Evolutionary conservation across 2,329 filamentous ascomycete species (phyloP).

Genomic region (Arthrobotrys sinensis): DNA sequence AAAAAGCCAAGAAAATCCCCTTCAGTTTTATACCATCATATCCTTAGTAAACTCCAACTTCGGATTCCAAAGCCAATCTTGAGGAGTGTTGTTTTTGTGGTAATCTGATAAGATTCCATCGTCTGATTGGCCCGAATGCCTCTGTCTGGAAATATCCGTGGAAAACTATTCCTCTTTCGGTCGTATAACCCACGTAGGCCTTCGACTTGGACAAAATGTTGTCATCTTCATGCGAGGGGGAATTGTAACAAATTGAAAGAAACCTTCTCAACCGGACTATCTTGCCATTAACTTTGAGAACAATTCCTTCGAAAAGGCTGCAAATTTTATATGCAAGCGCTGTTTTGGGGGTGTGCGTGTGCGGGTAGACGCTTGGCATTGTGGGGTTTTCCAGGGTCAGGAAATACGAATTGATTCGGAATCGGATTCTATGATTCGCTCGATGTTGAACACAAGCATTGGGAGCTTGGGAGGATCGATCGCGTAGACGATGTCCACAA

Average conservation of each 20-base stretch:
- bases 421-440: not conserved
- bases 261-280: not conserved
- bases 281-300: not conserved
- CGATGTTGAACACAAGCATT: not conserved
- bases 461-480: slow-evolving; percentile 1
- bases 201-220: not conserved
- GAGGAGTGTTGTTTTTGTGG: slow-evolving; percentile 25
- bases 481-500: not conserved
- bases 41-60: not conserved
- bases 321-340: not conserved
- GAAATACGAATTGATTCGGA: slow-evolving; percentile 59
- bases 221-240: not conserved
- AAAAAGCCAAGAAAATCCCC: not conserved
- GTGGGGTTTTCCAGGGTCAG: slow-evolving; percentile 58
- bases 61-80: not conserved
- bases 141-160: not conserved
- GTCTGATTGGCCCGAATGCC: slow-evolving; percentile 10
- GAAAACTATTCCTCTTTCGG: slow-evolving; percentile 36
- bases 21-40: not conserved
- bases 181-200: slow-evolving; percentile 33
- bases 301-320: not conserved
- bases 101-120: slow-evolving; percentile 12
- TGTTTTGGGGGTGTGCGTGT: not conserved
- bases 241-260: not conserved
- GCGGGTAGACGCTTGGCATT: slow-evolving; percentile 34